These are phyloP conservation scores for Deinandra increscens DNA, from an alignment of 129 eudicot genomes.

Conservation along the genomic window DNA sequence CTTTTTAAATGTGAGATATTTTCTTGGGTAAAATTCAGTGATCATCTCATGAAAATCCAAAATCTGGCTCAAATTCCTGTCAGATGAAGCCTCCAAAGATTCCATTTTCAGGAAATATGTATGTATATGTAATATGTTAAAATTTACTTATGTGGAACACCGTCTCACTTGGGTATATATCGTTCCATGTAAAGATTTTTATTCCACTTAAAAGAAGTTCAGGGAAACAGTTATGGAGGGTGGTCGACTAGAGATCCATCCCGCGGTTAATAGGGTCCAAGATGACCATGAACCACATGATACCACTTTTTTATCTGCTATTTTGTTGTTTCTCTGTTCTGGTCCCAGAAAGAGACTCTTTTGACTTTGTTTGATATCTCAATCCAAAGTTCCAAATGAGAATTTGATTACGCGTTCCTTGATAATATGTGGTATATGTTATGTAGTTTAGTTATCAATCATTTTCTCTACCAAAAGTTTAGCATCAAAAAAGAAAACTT, in stretches of 20 bases:
- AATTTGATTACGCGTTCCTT: conserved; percentile 28
- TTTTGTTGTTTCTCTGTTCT: conserved; percentile 21
- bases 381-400: conserved; percentile 21
- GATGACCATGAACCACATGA: conserved; percentile 22
- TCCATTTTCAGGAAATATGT: conserved; percentile 4
- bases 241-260: conserved; percentile 20
- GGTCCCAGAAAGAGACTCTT: conserved; percentile 28
- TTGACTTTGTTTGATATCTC: conserved; percentile 23
- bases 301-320: conserved; percentile 26
- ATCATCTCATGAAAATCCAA: conserved; percentile 6
- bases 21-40: not conserved
- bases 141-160: not conserved
- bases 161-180: conserved; percentile 8
- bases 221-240: not conserved
- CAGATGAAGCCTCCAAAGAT: not conserved
- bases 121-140: not conserved
- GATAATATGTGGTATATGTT: conserved; percentile 8
- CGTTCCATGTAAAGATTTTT: not conserved
- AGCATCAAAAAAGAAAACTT: not conserved
- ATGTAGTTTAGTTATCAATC: conserved; percentile 7
- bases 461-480: conserved; percentile 1
- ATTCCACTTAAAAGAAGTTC: conserved; percentile 15
- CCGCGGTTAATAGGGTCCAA: conserved; percentile 13
- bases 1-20: not conserved
- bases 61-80: not conserved